These are phyloP conservation scores for Kuraishia ogatae DNA, from an alignment of 805 yeast genomes.

Conservation along the genomic window DNA sequence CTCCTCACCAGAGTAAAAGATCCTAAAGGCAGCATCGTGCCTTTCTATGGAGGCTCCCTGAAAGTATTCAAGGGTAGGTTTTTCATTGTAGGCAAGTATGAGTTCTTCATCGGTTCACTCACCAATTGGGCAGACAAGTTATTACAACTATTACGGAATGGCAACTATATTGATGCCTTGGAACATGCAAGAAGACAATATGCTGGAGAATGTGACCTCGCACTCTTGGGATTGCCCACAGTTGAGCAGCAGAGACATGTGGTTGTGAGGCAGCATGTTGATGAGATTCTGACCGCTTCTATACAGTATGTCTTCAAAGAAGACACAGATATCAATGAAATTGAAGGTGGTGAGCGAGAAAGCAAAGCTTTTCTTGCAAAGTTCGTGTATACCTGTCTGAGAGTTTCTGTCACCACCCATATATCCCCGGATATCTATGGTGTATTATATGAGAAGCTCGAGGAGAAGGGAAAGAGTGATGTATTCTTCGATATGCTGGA, in stretches of 20 bases:
- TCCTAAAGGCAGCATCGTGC: not conserved
- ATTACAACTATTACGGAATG: conserved; percentile 34
- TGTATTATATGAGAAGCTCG: conserved; percentile 34
- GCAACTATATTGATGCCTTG: conserved; percentile 49
- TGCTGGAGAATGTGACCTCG: conserved; percentile 36
- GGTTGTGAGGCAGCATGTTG: conserved; percentile 43
- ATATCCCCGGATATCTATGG: conserved; percentile 30
- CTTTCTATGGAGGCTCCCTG: not conserved
- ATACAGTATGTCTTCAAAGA: conserved; percentile 31
- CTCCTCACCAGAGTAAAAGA: not conserved
- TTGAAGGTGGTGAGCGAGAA: conserved; percentile 1
- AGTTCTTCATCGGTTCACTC: conserved; percentile 46
- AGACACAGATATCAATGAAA: conserved; percentile 5
- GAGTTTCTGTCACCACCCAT: conserved; percentile 28
- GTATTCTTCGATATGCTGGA: conserved; percentile 47
- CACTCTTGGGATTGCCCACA: conserved; percentile 49
- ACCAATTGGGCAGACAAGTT: conserved; percentile 67
- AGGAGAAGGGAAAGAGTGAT: conserved; percentile 19
- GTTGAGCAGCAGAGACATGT: conserved; percentile 32
- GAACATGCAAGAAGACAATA: conserved; percentile 45
- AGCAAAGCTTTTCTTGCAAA: conserved; percentile 15
- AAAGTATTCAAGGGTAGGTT: conserved; percentile 35
- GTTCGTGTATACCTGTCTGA: conserved; percentile 29
- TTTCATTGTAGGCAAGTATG: conserved; percentile 43
- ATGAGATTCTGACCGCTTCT: conserved; percentile 48